Evolutionary conservation across 1,284 basidiomycete species (phyloP), one percentile per base, ranked within the genome.

Genomic region (Trametes hirsuta): DNA sequence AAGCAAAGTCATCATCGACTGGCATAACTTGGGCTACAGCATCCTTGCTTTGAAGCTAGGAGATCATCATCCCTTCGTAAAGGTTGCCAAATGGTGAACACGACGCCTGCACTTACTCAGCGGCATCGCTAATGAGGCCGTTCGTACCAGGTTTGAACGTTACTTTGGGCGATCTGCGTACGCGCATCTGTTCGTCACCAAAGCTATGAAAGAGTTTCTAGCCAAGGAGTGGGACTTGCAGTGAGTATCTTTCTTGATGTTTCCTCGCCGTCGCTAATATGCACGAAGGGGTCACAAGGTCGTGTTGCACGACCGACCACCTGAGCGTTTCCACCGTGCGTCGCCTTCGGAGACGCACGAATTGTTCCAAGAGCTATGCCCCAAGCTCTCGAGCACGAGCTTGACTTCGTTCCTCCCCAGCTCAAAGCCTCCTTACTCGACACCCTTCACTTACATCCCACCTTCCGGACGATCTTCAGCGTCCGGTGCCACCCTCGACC

Each of bases 11-110:
- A 91, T 99, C 58, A 97, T 99, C 62, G 97, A 99, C 76, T 99
- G 97, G 97, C 97, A 99, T 74, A 99, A 99, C 73, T 85, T 97
- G 9, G 96, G 95, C 6, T 97, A 95, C 72, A 98, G 90, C 58
- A 95, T 99, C 52, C 83, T 99, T 36, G 92, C 91, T 0, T 77
- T 99, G 61, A 89, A 88, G 64, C 76, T 97, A 8, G 93, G 94
- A 0, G 61, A 79, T 0, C 72, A 75, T 0, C 91, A 94, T 68
- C 74, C 80, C 0, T 81, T 97, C 58, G 94, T 97, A 30, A 82
- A 75, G 55, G 69, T 97, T 12, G 90, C 93, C 0, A 86, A 84
- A 75, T 82, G 81, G 94, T 95, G 48, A 35, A 40, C 11, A 40
- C 39, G n/a, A 4, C 39, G 14, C 14, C 12, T 40, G 39, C n/a